Conservation (phyloP, 1,139 yeast species). For the Kodamaea sp. region DNA sequence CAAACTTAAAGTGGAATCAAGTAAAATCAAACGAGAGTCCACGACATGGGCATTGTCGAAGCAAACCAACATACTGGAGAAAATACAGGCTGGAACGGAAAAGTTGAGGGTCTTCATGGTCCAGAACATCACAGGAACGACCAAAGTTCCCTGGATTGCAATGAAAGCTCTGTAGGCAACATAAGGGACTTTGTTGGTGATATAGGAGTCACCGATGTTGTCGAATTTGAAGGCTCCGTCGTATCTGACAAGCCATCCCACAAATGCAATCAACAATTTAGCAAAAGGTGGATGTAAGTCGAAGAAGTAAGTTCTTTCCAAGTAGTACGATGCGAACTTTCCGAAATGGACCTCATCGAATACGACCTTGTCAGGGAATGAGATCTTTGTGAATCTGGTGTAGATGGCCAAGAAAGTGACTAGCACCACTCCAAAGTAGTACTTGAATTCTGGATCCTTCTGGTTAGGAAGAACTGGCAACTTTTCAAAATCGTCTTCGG, state of each 20-base stretch:
- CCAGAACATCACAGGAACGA: conserved; percentile 78
- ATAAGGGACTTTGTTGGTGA: conserved; percentile 78
- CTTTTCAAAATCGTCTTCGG: conserved; percentile 8
- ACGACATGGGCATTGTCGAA: conserved; percentile 90
- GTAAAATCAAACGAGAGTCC: conserved; percentile 84
- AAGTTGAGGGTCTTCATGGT: conserved; percentile 85
- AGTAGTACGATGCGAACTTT: conserved; percentile 86
- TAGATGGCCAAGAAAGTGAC: conserved; percentile 68
- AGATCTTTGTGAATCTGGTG: conserved; percentile 70
- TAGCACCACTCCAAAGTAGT: conserved; percentile 42
- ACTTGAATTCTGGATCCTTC: conserved; percentile 34
- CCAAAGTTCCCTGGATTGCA: conserved; percentile 79
- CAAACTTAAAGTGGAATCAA: conserved; percentile 86
- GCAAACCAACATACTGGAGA: conserved; percentile 79
- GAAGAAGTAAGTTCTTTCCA: conserved; percentile 83
- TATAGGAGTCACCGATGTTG: conserved; percentile 82
- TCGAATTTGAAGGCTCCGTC: conserved; percentile 91
- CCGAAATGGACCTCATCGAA: conserved; percentile 99
- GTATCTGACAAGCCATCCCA: conserved; percentile 87
- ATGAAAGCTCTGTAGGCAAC: conserved; percentile 80
- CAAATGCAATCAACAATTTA: conserved; percentile 84
- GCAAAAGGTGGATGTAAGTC: conserved; percentile 99
- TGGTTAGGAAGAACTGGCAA: conserved; percentile 4
- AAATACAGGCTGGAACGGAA: conserved; percentile 72
- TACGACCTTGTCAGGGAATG: conserved; percentile 83